Conservation (phyloP, 768 basidiomycete species). For the Leccinellum albellum region DNA sequence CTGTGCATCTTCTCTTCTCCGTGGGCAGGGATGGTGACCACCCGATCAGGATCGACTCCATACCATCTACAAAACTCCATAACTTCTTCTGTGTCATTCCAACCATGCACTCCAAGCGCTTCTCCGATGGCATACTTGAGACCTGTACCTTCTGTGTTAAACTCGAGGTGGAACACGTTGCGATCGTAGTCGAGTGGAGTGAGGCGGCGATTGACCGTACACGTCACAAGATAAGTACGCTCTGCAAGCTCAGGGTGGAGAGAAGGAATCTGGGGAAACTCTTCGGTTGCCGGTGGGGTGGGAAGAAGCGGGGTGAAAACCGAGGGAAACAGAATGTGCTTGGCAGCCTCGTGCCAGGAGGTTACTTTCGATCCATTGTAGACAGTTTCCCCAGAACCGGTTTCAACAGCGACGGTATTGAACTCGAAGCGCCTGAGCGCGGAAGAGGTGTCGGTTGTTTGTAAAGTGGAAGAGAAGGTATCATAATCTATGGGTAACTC, state of each 20-base stretch:
- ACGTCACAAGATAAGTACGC: slow-evolving; percentile 89
- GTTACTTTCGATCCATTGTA: slow-evolving; percentile 58
- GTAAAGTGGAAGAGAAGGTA: slow-evolving; percentile 11
- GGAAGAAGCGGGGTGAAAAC: slow-evolving; percentile 59
- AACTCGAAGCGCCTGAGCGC: slow-evolving; percentile 58
- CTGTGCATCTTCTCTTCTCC: slow-evolving; percentile 76
- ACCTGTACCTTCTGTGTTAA: slow-evolving; percentile 87
- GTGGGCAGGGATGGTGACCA: slow-evolving; percentile 76
- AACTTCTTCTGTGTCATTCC: slow-evolving; percentile 92
- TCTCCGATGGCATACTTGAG: slow-evolving; percentile 95
- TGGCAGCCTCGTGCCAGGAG: slow-evolving; percentile 84
- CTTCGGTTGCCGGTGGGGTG: slow-evolving; percentile 30
- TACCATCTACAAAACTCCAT: slow-evolving; percentile 90
- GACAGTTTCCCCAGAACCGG: slow-evolving; percentile 51
- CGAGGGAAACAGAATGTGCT: slow-evolving; percentile 84
- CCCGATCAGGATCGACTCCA: slow-evolving; percentile 72
- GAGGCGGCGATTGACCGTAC: slow-evolving; percentile 89
- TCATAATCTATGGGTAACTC: slow-evolving; percentile 34
- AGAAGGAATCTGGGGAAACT: slow-evolving; percentile 58
- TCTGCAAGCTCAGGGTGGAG: slow-evolving; percentile 86
- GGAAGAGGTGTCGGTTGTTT: slow-evolving; percentile 21
- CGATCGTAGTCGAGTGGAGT: slow-evolving; percentile 96
- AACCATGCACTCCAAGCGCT: slow-evolving; percentile 94
- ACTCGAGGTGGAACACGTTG: slow-evolving; percentile 98
- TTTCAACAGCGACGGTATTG: slow-evolving; percentile 72